A percentile compares a stretch with the other conserved stretches of the same genome.
phyloP scores from a whole-genome alignment of 2,329 filamentous ascomycete species.

The Metarhizium sp. region DNA sequence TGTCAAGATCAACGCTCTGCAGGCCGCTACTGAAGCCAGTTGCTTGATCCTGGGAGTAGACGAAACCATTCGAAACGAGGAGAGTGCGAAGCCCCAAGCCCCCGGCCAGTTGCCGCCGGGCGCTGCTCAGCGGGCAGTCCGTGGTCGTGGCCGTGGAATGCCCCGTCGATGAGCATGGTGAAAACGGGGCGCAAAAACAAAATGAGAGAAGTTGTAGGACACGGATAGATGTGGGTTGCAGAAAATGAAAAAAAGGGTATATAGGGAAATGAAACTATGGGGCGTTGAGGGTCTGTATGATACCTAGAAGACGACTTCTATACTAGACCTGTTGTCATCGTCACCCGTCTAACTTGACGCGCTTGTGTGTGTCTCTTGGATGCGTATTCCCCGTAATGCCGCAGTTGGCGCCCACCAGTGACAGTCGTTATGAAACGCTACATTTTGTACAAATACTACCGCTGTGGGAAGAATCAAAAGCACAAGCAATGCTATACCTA shows the following conservation, averaged over 20 bases:
- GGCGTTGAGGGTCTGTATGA: constrained; percentile 26
- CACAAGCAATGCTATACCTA: no score
- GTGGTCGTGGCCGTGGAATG: constrained; percentile 81
- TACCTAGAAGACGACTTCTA: constrained; percentile 20
- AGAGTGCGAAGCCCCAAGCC: constrained; percentile 75
- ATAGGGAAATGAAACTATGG: constrained; percentile 1
- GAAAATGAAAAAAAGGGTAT: constrained; percentile 4
- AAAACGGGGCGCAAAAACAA: not conserved
- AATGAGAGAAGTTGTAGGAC: not conserved
- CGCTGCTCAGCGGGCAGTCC: constrained; percentile 80
- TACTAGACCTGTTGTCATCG: constrained; percentile 1
- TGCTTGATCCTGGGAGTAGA: constrained; percentile 95
- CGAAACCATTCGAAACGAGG: constrained; percentile 97
- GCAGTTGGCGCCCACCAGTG: no score
- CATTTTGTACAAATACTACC: not conserved
- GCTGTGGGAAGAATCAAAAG: no score
- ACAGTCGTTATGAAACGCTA: not conserved
- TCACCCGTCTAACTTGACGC: not conserved
- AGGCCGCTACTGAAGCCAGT: constrained; percentile 89
- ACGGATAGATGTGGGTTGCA: not conserved
- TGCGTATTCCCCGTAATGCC: no score
- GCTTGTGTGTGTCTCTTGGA: not conserved
- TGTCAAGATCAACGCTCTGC: constrained; percentile 94
- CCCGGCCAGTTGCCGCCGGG: constrained; percentile 70
- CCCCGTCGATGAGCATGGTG: constrained; percentile 55